A percentile compares a stretch with the other conserved stretches of the same genome.
Evolutionary conservation across 148 eudicot species (phyloP).

Genomic region (Chenopodium formosanum): DNA sequence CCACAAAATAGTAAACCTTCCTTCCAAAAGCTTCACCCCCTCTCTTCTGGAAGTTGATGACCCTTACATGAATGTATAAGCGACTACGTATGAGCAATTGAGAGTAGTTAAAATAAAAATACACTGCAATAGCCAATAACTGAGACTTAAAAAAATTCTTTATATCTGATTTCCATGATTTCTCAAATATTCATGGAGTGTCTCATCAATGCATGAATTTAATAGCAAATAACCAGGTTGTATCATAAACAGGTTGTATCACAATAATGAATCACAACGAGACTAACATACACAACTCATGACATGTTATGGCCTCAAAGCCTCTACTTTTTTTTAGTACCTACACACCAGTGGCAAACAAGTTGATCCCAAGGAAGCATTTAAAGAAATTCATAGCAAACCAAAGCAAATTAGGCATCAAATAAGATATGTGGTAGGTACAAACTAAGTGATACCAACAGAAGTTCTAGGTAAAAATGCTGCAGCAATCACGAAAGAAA

Average conservation of each 20-base stretch:
- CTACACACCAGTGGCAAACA: not conserved
- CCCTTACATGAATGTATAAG: too few relatives aligned
- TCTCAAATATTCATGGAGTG: not conserved
- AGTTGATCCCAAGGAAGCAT: not conserved
- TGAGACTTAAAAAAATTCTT: too few relatives aligned
- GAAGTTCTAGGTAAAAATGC: not conserved
- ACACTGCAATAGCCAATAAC: too few relatives aligned
- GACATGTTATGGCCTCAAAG: not conserved
- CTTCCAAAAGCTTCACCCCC: too few relatives aligned
- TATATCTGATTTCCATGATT: not conserved
- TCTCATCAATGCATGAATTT: not conserved
- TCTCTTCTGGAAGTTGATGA: too few relatives aligned
- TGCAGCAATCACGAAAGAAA: not conserved
- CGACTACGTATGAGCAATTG: too few relatives aligned
- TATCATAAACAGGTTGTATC: not conserved
- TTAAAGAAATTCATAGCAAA: not conserved
- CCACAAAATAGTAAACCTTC: too few relatives aligned
- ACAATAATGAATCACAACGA: not conserved
- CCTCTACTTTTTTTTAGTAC: not conserved
- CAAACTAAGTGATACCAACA: constrained; percentile 4
- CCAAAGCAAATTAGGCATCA: not conserved
- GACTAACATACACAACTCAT: not conserved
- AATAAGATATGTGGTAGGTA: not conserved
- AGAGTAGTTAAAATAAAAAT: too few relatives aligned
- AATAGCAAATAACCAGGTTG: not conserved